Percentiles rank a stretch among this genome's conserved stretches.
These are phyloP conservation scores for Pyrus communis DNA, from an alignment of 306 rosid species.

Conservation along the genomic window DNA sequence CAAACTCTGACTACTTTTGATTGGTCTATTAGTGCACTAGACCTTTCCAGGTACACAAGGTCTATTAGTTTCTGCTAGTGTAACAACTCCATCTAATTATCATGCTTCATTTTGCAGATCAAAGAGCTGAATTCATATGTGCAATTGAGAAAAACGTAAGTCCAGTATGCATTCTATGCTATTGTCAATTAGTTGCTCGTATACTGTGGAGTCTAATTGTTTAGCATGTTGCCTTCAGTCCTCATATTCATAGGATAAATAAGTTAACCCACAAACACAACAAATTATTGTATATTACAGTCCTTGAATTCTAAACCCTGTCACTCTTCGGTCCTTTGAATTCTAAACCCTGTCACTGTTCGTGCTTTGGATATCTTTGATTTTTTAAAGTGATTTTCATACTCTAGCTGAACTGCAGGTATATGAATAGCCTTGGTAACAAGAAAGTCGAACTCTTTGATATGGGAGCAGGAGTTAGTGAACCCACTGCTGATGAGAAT, in stretches of 20 bases:
- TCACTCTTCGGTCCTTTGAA: not conserved
- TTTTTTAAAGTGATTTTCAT: slow-evolving; percentile 6
- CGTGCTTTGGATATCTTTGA: not conserved
- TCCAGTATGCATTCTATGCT: slow-evolving; percentile 13
- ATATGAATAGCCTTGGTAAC: slow-evolving; percentile 79
- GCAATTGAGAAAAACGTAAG: slow-evolving; percentile 96
- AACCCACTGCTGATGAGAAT: slow-evolving; percentile 78
- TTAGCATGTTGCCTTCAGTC: not conserved
- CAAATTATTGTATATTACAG: not conserved
- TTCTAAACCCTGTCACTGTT: not conserved
- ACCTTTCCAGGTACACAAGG: not conserved
- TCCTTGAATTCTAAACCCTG: not conserved
- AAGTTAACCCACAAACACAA: not conserved
- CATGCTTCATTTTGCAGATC: slow-evolving; percentile 53
- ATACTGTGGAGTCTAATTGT: not conserved
- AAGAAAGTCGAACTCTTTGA: slow-evolving; percentile 92
- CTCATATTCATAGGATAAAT: not conserved
- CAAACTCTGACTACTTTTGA: not conserved
- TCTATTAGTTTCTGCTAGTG: not conserved
- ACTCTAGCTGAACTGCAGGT: slow-evolving; percentile 50
- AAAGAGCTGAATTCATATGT: slow-evolving; percentile 95
- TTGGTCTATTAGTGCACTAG: not conserved
- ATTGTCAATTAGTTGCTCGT: not conserved
- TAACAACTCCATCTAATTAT: not conserved
- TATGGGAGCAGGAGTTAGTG: slow-evolving; percentile 77